Base-by-base conservation (phyloP, 495 filamentous ascomycete genomes). In the Aspergillus ellipticus region DNA sequence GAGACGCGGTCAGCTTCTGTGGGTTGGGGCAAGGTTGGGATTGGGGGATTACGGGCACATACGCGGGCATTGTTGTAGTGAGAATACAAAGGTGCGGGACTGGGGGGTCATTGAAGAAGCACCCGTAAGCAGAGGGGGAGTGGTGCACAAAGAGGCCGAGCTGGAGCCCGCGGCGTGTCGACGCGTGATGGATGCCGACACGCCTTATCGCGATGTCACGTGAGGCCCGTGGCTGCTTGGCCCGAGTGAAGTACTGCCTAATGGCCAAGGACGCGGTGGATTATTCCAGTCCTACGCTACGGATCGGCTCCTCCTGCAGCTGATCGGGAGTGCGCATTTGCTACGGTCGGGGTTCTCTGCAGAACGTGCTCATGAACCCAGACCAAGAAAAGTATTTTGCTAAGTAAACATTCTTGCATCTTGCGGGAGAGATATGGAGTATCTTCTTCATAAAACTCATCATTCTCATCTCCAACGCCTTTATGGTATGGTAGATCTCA, bases 11-110 rank as follows among this genome's bases (percentile, higher is more conserved):
- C 56, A 73, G 66, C 60, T 47, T 48, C 39, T 20, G 49, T 15
- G 49, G 9, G 16, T 28, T 39, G 39, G 47, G 19, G 5, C 2
- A 16, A 15, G 33, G 21, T 17, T 0, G 37, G n/a, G 45, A 1
- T 24, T 21, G 19, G 15, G 42, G 4, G 28, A 29, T 11, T 29
- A 8, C 17, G 45, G 7, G 28, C 11, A n/a, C 74, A 75, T 50
- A 79, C 77, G 71, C 75, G 64, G 75, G 77, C 77, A 79, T 79
- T 43, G 55, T 66, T 46, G 41, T 24, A 21, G 11, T 53, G 43
- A 48, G 15, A n/a, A 49, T 59, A 59, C 4, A 35, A 45, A 47
- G 20, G 10, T 56, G 13, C 31, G 50, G 54, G 37, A 26, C 46
- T 24, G 43, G 19, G 19, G 45, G 46, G 39, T 55, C 57, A 64